Base-by-base conservation (phyloP, 83 land plant species). In the Diphasiastrum complanatum region DNA sequence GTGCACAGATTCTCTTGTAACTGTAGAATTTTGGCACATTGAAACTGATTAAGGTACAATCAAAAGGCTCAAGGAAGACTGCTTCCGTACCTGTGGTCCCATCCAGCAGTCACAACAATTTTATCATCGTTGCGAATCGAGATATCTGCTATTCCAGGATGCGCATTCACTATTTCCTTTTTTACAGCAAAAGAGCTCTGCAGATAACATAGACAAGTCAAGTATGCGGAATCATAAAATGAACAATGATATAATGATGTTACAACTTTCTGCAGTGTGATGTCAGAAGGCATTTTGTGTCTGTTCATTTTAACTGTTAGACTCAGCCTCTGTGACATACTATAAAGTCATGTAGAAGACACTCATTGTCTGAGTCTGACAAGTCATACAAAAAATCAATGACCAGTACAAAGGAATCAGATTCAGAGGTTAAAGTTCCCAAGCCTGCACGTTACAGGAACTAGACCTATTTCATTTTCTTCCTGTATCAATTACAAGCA, bases 61-160 rank as follows among this genome's bases (percentile, higher is more conserved):
- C 29, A 45, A 26, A 22, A 25, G 16, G 32, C 34, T 38, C 6
- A 53, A 23, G 34, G 11, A 36, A 50, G n/a, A 2, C 19, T 23
- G 45, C 23, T 29, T 55, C 51, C 26, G 43, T 79, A 72, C 93
- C 93, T 72, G 65, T 85, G 80, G 49, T 88, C 95, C 95, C 95
- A 88, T 19, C 95, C 95, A 65, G 89, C 95, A 37, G 89, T 82
- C 8, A 81, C 95, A 59, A 76, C 78, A 69, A 88, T 75, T 73
- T 77, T 88, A 1, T 59, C 71, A 67, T 88, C 95, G 33, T 60
- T 30, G 60, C 95, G 64, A 37, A 88, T 63, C 23, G 86, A 73
- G n/a, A 77, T 61, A 25, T 77, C 72, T 41, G 86, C 70, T 64
- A 80, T 76, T 31, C 95, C 95, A 34, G 89, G 77, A 28, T 81